Evolutionary conservation across 1,139 yeast species (phyloP), one percentile per base, ranked within the genome.

Genomic region (Geotrichum aggregatum): DNA sequence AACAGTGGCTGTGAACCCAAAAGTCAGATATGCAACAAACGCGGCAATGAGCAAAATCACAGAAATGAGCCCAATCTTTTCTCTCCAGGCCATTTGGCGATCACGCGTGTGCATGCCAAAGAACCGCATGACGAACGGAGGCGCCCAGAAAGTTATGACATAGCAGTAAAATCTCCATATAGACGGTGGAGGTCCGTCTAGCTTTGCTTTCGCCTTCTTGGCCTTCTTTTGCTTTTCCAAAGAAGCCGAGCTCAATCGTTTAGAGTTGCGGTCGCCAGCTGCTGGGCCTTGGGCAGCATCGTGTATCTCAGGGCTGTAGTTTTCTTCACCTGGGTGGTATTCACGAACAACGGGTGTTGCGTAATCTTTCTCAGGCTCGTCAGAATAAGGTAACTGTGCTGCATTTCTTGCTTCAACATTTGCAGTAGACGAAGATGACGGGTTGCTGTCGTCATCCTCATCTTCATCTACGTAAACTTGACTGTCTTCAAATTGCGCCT

Each of bases 51-150:
- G 77, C 16, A 80, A 61, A 59, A 89, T 87, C 52, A 88, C 74
- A 1, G 88, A 76, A 44, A 88, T 72, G 51, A 88, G 73, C 0
- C 85, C 96, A 44, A 87, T 80, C 66, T 89, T 89, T 66, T 89
- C 96, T 65, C 96, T 76, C 97, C 97, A 89, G 0, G 96, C 96
- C 71, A 80, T 78, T 66, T 86, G 95, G 60, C 91, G 78, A 49
- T 80, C 85, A 59, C 78, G 78, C 35, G 83, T 79, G 33, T 76
- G 75, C 71, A 87, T 76, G 1, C 96, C 96, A 67, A 78, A 82
- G 47, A 83, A 65, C 50, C 71, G 72, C 59, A 88, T 70, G 0
- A 87, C 82, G 11, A 81, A 76, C 0, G 96, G 95, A 1, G 91
- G 91, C 87, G 94, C 84, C 89, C 94, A 86, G 65, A 86, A 83